Base-by-base conservation (phyloP, 768 basidiomycete genomes). In the Amanita polypyramis region DNA sequence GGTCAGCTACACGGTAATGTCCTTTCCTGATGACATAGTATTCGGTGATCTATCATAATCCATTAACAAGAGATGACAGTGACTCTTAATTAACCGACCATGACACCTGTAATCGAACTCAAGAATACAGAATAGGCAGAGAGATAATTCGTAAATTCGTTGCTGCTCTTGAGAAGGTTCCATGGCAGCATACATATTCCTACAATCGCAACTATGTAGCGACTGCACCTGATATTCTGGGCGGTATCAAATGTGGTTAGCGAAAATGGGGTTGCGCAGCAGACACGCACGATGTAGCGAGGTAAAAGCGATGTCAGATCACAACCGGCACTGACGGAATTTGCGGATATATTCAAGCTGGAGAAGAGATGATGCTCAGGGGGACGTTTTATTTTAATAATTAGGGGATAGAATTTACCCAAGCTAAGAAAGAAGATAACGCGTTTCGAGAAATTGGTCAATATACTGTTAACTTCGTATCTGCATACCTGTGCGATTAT, bases 141-240 rank as follows among this genome's bases (percentile, higher is more conserved):
- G 20, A 91, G 75, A 62, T 90, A 90, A 23, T 82, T 82, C 3
- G 83, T 82, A 63, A 90, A 90, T 51, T 67, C 73, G 58, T 80
- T 88, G 62, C 80, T 83, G 51, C 70, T 77, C 61, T 80, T 79
- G 55, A 86, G 69, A 30, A 88, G 64, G 56, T 84, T 83, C 85
- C 85, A 87, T 1, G 83, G 85, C 32, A 79, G 75, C 69, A 86
- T 86, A 62, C 70, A 76, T 30, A 89, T 58, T 3, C 86, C 87
- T 32, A 87, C 79, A 42, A 83, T 70, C 5, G 85, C 86, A 15
- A 81, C 83, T 38, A 91, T 65, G 63, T 84, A 93, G n/a, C 88
- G 86, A 23, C 90, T 88, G n/a, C 88, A 76, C 17, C 88, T 79
- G 58, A 92, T 90, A 58, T 85, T 89, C 79, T 83, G 43, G 43